Evolutionary conservation across 306 rosid genomes (phyloP).

Genomic region (Medicago ruthenica): DNA sequence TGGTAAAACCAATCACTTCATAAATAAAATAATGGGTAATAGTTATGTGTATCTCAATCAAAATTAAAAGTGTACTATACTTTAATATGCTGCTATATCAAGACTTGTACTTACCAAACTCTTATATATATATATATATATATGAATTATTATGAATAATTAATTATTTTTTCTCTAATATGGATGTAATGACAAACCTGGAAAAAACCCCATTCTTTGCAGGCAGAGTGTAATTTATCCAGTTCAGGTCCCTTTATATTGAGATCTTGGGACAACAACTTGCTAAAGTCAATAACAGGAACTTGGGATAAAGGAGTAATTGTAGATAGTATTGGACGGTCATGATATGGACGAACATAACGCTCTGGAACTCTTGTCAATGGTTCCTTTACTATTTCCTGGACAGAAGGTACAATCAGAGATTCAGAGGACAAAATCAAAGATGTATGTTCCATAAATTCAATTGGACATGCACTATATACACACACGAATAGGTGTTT

Average conservation of each 20-base stretch:
- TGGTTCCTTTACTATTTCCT: conserved; percentile 8
- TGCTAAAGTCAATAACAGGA: conserved; percentile 51
- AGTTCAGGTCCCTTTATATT: conserved; percentile 38
- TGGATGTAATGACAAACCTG: conserved; percentile 31
- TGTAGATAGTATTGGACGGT: conserved; percentile 16
- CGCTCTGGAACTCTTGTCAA: conserved; percentile 23
- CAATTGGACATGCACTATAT: not conserved
- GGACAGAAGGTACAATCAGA: conserved; percentile 24
- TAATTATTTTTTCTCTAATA: too few relatives aligned
- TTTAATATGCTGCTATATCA: not conserved
- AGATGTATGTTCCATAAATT: not conserved
- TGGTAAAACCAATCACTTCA: too few relatives aligned
- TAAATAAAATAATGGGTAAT: too few relatives aligned
- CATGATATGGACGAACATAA: conserved; percentile 27
- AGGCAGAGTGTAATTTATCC: conserved; percentile 47
- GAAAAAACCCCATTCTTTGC: conserved; percentile 63
- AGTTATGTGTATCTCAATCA: not conserved
- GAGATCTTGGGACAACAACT: conserved; percentile 38
- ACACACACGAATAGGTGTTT: not conserved
- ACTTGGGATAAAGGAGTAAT: conserved; percentile 35
- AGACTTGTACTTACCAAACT: too few relatives aligned
- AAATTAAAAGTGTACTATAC: not conserved
- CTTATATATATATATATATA: too few relatives aligned
- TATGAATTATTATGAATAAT: too few relatives aligned
- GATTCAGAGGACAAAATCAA: not conserved